These are phyloP conservation scores for Hebeloma cylindrosporum DNA, from an alignment of 768 basidiomycete genomes.

Conservation along the genomic window DNA sequence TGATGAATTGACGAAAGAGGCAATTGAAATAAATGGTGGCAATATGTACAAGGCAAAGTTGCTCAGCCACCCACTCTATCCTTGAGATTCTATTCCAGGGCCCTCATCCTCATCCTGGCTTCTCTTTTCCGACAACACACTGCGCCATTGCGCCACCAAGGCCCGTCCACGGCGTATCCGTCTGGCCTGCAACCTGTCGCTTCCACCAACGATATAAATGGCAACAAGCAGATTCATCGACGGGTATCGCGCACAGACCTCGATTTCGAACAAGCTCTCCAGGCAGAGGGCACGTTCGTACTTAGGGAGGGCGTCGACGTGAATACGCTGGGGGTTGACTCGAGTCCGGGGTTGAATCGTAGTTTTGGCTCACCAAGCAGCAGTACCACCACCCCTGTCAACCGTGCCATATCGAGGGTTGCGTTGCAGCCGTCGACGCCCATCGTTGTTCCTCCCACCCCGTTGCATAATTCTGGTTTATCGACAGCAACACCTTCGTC, in stretches of 20 bases:
- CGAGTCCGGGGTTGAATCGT: constrained; percentile 38
- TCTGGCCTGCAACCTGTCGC: constrained; percentile 53
- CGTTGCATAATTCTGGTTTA: constrained; percentile 37
- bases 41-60: no score
- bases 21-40: constrained; percentile 9
- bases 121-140: constrained; percentile 59
- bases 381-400: constrained; percentile 24
- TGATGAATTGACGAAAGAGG: no score
- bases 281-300: constrained; percentile 62
- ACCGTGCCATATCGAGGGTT: constrained; percentile 26
- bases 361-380: constrained; percentile 38
- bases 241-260: constrained; percentile 72
- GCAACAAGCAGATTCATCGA: constrained; percentile 40
- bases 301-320: constrained; percentile 74
- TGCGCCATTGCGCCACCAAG: constrained; percentile 38
- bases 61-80: no score
- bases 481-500: neutral
- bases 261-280: constrained; percentile 80
- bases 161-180: constrained; percentile 32
- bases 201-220: constrained; percentile 47
- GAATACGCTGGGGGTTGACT: constrained; percentile 59
- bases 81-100: constrained; percentile 7
- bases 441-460: constrained; percentile 66
- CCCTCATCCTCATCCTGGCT: constrained; percentile 52
- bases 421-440: constrained; percentile 56